Base-by-base conservation (phyloP, 2,329 filamentous ascomycete genomes). In the Ascomycota sp. region DNA sequence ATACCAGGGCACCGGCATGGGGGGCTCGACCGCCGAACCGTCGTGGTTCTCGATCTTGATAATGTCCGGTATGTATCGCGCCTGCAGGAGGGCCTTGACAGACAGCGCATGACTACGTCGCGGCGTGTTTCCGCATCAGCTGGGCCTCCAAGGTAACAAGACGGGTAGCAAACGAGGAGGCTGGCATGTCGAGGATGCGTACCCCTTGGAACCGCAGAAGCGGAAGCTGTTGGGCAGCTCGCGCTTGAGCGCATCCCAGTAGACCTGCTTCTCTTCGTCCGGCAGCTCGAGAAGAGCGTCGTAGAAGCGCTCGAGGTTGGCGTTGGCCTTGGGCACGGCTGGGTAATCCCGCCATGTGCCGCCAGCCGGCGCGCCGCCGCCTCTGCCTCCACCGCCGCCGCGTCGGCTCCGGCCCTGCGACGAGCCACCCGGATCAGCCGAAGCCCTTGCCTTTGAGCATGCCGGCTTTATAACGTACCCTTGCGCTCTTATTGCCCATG, bases 161-260 rank as follows among this genome's bases (percentile, higher is more conserved):
- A n/a, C n/a, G n/a, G n/a, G n/a, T n/a, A n/a, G n/a, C n/a, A n/a
- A n/a, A n/a, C n/a, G n/a, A n/a, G n/a, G n/a, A n/a, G n/a, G n/a
- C n/a, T n/a, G n/a, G n/a, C n/a, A n/a, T n/a, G n/a, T n/a, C n/a
- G n/a, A n/a, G n/a, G n/a, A n/a, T n/a, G 10, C 17, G n/a, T n/a
- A 81, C 75, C 81, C 80, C 63, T 86, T 91, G 28, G 83, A 94
- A 23, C 89, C 89, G 35, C 83, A 91, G 57, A 98, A 98, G 36
- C 89, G 74, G 61, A 95, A 98, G 54, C 85, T 94, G 59, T 94
- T 95, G 32, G 89, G 89, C 30, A 98, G 61, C 48, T 95, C 85
- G 38, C 75, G 70, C 44, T 73, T 70, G 49, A 95, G 60, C 1
- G 78, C 70, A 23, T 68, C 65, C 89, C 89, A 98, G 55, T 94